Evolutionary conservation across 176 grass and related monocot species (phyloP).

Genomic region (Canna indica): DNA sequence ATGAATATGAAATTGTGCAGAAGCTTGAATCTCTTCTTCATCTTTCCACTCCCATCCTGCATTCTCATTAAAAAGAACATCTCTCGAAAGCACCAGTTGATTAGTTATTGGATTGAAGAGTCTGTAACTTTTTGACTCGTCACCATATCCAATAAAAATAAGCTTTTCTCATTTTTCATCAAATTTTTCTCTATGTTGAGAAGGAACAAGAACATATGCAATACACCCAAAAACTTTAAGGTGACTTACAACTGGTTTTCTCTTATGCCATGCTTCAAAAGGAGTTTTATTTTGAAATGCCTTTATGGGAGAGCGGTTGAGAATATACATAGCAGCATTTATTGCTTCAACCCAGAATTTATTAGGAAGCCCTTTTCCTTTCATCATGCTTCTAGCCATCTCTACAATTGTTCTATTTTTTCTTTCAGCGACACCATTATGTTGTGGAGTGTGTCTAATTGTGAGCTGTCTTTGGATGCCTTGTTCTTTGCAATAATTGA

Average conservation of each 20-base stretch:
- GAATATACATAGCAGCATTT: background rate
- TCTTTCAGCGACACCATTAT: background rate
- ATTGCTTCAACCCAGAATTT: background rate
- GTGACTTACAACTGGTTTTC: background rate
- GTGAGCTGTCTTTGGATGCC: background rate
- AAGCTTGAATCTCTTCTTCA: no score
- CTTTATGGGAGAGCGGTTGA: background rate
- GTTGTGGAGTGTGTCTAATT: background rate
- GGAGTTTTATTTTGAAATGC: background rate
- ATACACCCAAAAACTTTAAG: conserved; percentile 3
- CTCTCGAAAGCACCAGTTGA: no score
- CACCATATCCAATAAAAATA: background rate
- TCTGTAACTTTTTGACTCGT: background rate
- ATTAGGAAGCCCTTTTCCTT: background rate
- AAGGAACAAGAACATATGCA: background rate
- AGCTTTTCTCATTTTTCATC: background rate
- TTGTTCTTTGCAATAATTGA: background rate
- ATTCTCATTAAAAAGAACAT: background rate
- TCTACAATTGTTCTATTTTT: background rate
- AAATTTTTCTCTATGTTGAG: background rate
- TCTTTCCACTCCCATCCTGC: no score
- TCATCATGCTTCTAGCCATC: conserved; percentile 2
- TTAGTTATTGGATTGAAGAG: no score
- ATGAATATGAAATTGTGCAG: no score
- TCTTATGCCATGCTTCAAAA: background rate